Base-by-base conservation (phyloP, 345 rosid genomes). In the Eucalyptus fibrosa region DNA sequence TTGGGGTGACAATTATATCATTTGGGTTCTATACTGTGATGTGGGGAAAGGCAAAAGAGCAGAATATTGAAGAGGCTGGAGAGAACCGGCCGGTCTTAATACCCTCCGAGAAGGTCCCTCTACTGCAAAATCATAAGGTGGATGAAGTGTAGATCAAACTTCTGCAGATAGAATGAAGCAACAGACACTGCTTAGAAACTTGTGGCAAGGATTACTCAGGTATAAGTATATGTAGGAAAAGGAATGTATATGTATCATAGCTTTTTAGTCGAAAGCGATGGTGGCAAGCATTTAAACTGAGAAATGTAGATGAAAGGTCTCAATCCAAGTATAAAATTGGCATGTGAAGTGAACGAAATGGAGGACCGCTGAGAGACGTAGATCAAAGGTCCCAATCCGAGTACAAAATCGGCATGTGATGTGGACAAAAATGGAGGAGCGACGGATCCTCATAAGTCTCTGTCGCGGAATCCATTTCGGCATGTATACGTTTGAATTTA, bases 41-140 rank as follows among this genome's bases (percentile, higher is more conserved):
- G 94, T 97, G 99, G 99, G 99, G 99, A 19, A 96, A 97, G 92
- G 91, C 94, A 14, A 96, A 94, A 89, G 97, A 97, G 90, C 96
- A 92, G 45, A 87, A 93, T 86, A 91, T 53, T 50, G 97, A 94
- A 86, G 98, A 93, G 28, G 88, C 8, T 81, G 91, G 60, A 15
- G 89, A 47, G 87, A 87, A 87, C 72, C 90, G 60, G 89, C 80
- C 62, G 23, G 90, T 88, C 16, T 87, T 91, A 69, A 86, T 89
- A n/a, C 88, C 90, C 30, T 59, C 92, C 30, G 91, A 94, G 72
- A 94, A 94, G 91, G 92, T 88, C 40, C 98, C 98, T 88, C 92
- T 96, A 24, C 91, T 96, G 92, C 93, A 89, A 91, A 95, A 91
- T 90, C 88, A 62, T 90, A 95, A 95, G 92, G 93, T 77, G 13